These are phyloP conservation scores for Diaporthe destruens DNA, from an alignment of 2,329 filamentous ascomycete genomes.

Conservation along the genomic window DNA sequence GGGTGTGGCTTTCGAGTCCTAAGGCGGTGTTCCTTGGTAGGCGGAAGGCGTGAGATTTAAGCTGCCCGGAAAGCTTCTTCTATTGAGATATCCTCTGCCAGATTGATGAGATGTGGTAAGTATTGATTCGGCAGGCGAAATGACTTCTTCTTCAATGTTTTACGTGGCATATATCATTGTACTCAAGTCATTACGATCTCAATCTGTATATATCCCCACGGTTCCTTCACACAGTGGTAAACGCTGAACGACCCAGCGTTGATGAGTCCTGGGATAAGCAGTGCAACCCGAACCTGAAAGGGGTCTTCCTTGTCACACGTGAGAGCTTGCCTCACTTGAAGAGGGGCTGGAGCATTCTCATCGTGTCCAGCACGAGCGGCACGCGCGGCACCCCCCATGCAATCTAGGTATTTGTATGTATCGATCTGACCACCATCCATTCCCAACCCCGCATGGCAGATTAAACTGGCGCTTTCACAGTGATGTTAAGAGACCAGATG, in stretches of 20 bases:
- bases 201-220: no score
- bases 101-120: no score
- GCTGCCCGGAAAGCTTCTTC: no score
- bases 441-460: no score
- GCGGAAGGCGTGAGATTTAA: background rate
- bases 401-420: no score
- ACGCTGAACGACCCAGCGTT: no score
- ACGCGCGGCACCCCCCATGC: constrained; percentile 44
- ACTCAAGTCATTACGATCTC: no score
- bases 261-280: constrained; percentile 59
- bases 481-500: background rate
- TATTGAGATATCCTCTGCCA: no score
- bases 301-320: constrained; percentile 59
- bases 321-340: constrained; percentile 55
- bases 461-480: constrained; percentile 45
- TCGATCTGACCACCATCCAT: background rate
- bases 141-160: no score
- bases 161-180: no score
- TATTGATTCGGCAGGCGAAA: no score
- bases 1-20: constrained; percentile 9
- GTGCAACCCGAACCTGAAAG: constrained; percentile 59
- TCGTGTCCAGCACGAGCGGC: constrained; percentile 51
- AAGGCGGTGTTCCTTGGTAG: constrained; percentile 8
- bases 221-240: no score
- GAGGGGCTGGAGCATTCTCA: constrained; percentile 52